A percentile compares a stretch with the other conserved stretches of the same genome.
Evolutionary conservation across 2,329 filamentous ascomycete species (phyloP).

Genomic region (Calonectria pseudoreteaudii): DNA sequence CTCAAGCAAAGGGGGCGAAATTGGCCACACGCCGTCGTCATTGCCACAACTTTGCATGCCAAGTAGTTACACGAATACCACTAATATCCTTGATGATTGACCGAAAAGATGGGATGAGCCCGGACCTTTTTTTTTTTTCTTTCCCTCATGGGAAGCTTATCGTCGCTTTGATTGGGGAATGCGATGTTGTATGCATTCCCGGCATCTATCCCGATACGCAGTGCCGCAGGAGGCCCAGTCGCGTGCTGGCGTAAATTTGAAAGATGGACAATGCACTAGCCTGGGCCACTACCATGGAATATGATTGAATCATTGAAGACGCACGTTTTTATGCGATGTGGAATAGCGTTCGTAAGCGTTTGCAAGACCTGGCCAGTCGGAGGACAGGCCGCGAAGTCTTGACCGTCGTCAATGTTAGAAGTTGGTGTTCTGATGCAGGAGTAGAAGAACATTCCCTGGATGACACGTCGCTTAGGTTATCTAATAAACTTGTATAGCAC

Average conservation of each 20-base stretch:
- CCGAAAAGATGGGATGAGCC: not conserved
- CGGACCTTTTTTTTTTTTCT: not conserved
- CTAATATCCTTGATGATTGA: constrained; percentile 8
- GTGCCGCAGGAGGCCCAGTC: not conserved
- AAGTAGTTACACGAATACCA: not conserved
- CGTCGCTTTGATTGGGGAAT: not conserved
- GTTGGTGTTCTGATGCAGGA: not conserved
- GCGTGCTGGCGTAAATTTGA: not conserved
- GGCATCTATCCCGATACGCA: not conserved
- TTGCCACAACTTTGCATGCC: not conserved
- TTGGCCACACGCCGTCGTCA: not conserved
- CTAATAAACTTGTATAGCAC: not conserved
- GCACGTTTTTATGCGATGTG: constrained; percentile 19
- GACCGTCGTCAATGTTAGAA: not conserved
- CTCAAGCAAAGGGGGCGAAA: constrained; percentile 1
- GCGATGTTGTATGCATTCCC: constrained; percentile 3
- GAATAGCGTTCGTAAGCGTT: not conserved
- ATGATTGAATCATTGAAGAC: not conserved
- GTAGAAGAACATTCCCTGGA: not conserved
- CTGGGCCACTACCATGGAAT: not conserved
- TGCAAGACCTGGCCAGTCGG: not conserved
- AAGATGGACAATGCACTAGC: not conserved
- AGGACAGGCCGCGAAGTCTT: not conserved
- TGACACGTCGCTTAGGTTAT: not conserved
- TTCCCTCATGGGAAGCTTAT: not conserved